Evolutionary conservation across 202 grass and related monocot genomes (phyloP), one percentile per base, ranked within the genome.

Genomic region (Bolboschoenoplectus hybrid): DNA sequence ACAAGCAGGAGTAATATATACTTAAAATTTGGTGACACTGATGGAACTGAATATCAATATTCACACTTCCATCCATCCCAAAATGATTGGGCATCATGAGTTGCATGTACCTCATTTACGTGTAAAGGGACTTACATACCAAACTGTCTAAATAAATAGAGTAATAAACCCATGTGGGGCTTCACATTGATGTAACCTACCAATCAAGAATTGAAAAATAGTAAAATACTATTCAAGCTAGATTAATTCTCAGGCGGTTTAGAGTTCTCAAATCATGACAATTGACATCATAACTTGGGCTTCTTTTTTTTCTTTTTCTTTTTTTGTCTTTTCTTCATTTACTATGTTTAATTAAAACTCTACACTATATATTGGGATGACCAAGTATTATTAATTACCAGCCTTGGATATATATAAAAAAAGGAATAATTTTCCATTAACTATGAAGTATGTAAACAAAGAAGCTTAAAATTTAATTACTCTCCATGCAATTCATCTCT

Each of bases 71-170:
- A 75, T 17, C 32, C 35, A 38, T 77, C 1, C 49, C 14, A 5
- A 4, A 40, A 39, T 56, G 35, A 72, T 46, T 39, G 51, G 71
- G 50, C 20, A 56, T 76, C 50, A 77, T 77, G 32, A 39, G 47
- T 77, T 77, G 69, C 45, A 80, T 57, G 36, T 60, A 43, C 52
- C 2, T 80, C 53, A 58, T 43, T 80, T 61, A 58, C 75, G 43
- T 60, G 35, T 80, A 61, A 80, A 79, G 74, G 26, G 74, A 78
- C 34, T 78, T 61, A 5, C 39, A 7, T 61, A 58, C 76, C 76
- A 80, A 80, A 61, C 34, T 80, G 13, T 80, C 17, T 61, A 80
- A 80, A 61, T 58, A 80, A 44, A 80, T 80, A 80, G 9, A 61
- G 0, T 20, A 11, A 76, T 58, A 80, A 7, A 20, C 0, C 35